Base-by-base conservation (phyloP, 257 asterid species). In the Mentha longifolia region DNA sequence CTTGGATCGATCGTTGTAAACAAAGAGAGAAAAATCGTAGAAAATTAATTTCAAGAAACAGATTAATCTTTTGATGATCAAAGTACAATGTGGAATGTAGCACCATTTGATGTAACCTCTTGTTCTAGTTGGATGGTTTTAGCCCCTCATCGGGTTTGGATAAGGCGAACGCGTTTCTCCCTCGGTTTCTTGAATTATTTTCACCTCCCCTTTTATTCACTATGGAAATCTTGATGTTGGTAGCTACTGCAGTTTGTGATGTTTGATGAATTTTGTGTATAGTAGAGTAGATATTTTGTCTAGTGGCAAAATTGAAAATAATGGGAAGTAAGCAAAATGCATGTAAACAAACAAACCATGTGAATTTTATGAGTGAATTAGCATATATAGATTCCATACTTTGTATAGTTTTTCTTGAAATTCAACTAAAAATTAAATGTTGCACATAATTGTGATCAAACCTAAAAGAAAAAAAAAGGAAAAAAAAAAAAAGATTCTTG, bases 341-440 rank as follows among this genome's bases (percentile, higher is more conserved):
- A 77, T 68, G 33, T 65, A 73, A 82, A 73, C 69, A 75, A 75
- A 77, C 79, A 41, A 55, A 12, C 6, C 83, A 76, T 49, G 80
- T 68, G 77, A 51, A 6, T 3, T 15, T 19, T 31, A 52, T 22
- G 10, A 19, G 17, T 25, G 62, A 56, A 56, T 42, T 39, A 39
- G 28, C 60, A 70, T 16, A 10, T 51, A 55, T 41, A 68, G 5
- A 61, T 72, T 72, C 42, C 59, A 42, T n/a, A 25, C 12, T 17
- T 16, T 14, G 42, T 17, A 16, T 33, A 33, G 8, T 2, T 28
- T 17, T 56, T 19, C 25, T 50, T 52, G 37, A 33, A 61, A 28
- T 42, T 39, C 17, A 46, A 19, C 43, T 46, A 35, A 35, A 1
- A 33, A 33, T 33, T 33, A 6, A 6, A 6, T n/a, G n/a, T 33